Evolutionary conservation across 192 early-diverging fungal species (phyloP).

Genomic region (Diversispora epigaea): DNA sequence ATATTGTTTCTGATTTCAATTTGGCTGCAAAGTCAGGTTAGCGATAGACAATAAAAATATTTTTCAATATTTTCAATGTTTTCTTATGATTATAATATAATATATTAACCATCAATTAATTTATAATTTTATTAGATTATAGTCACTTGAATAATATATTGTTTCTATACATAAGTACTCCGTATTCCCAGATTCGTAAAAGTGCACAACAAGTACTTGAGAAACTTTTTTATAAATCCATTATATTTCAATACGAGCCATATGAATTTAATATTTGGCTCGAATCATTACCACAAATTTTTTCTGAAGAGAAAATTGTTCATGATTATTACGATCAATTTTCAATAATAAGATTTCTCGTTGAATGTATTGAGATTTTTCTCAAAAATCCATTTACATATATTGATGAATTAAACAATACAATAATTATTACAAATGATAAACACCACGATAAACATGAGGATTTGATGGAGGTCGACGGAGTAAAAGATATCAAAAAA

Average conservation of each 20-base stretch:
- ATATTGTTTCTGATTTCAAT: constrained; percentile 61
- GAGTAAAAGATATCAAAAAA: neutral
- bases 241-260: constrained; percentile 58
- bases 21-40: constrained; percentile 52
- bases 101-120: neutral
- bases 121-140: constrained; percentile 1
- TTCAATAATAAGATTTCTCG: constrained; percentile 60
- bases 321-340: constrained; percentile 36
- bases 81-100: neutral
- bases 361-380: constrained; percentile 62
- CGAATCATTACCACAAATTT: constrained; percentile 47
- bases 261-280: constrained; percentile 61
- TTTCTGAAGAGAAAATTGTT: constrained; percentile 28
- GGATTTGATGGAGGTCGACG: constrained; percentile 14
- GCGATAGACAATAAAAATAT: neutral
- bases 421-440: constrained; percentile 39
- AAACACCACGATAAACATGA: constrained; percentile 33
- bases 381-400: constrained; percentile 58
- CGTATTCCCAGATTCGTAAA: constrained; percentile 45
- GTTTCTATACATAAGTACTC: constrained; percentile 52
- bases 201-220: constrained; percentile 46
- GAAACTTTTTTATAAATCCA: constrained; percentile 53
- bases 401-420: constrained; percentile 53
- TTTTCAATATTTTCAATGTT: neutral
- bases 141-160: constrained; percentile 57